Evolutionary conservation across 768 basidiomycete species (phyloP).

Genomic region (Termitomyces sp.): DNA sequence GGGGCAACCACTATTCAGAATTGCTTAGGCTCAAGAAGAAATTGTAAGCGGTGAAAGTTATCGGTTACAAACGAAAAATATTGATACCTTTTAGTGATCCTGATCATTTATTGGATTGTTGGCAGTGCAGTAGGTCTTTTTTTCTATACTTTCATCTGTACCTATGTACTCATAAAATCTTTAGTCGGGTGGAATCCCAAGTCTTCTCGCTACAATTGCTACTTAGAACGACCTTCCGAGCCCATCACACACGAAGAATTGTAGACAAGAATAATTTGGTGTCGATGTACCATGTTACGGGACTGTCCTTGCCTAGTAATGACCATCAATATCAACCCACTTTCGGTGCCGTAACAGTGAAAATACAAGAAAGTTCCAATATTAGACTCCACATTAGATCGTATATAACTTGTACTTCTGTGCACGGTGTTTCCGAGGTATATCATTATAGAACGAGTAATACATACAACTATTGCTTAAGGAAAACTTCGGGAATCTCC

Average conservation of each 20-base stretch:
- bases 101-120: slow-evolving; percentile 41
- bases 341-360: no score
- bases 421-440: neutral
- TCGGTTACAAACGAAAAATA: neutral
- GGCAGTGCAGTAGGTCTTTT: slow-evolving; percentile 40
- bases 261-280: neutral
- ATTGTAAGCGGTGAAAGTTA: slow-evolving; percentile 30
- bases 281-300: neutral
- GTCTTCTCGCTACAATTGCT: slow-evolving; percentile 28
- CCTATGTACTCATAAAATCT: neutral
- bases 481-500: neutral
- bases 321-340: neutral
- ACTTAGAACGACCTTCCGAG: slow-evolving; percentile 16
- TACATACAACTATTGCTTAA: neutral
- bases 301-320: neutral
- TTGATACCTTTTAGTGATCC: slow-evolving; percentile 33
- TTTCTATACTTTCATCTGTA: neutral
- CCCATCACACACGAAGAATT: neutral
- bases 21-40: slow-evolving; percentile 38
- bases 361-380: neutral
- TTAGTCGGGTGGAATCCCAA: slow-evolving; percentile 32
- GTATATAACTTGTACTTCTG: neutral
- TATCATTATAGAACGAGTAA: no score
- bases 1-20: slow-evolving; percentile 38
- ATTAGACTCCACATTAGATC: neutral